These are phyloP conservation scores for Phytophthora foliorum DNA, from an alignment of 352 stramenopile species.

Conservation along the genomic window DNA sequence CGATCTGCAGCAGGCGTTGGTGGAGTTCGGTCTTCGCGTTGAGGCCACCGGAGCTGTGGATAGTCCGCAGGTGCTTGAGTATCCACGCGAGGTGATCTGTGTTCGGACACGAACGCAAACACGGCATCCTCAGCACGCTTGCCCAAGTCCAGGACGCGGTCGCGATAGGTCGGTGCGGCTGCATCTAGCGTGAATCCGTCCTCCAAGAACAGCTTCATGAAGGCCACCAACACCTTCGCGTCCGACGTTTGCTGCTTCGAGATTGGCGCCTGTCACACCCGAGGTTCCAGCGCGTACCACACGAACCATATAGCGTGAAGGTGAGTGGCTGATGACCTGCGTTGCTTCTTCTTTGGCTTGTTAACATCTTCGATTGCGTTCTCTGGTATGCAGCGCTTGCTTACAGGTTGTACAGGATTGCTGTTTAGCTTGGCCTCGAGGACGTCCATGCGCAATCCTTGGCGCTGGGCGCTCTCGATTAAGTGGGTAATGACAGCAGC, in stretches of 20 bases:
- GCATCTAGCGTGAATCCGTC: slow-evolving; percentile 11
- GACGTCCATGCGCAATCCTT: slow-evolving; percentile 7
- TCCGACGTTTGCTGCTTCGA: neutral
- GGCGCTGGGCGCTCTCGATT: slow-evolving; percentile 10
- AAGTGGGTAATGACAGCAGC: slow-evolving; percentile 24
- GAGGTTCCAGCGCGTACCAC: slow-evolving; percentile 22
- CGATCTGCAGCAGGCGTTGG: neutral
- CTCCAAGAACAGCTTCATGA: slow-evolving; percentile 25
- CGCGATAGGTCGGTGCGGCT: slow-evolving; percentile 1
- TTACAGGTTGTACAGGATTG: neutral
- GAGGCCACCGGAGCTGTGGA: slow-evolving; percentile 2
- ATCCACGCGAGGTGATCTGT: slow-evolving; percentile 6
- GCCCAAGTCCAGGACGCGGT: slow-evolving; percentile 8
- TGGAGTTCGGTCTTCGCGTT: neutral
- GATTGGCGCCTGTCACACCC: neutral
- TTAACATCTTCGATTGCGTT: neutral
- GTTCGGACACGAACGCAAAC: slow-evolving; percentile 3
- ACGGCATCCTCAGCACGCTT: slow-evolving; percentile 9
- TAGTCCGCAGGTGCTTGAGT: slow-evolving; percentile 15
- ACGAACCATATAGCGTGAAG: slow-evolving; percentile 27
- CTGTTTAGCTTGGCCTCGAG: slow-evolving; percentile 4
- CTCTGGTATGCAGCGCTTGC: neutral
- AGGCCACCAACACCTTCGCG: slow-evolving; percentile 13
- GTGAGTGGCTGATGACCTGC: slow-evolving; percentile 10
- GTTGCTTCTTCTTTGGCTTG: neutral